Conservation (phyloP, 306 rosid genomes). For the Cucumis hystrix region DNA sequence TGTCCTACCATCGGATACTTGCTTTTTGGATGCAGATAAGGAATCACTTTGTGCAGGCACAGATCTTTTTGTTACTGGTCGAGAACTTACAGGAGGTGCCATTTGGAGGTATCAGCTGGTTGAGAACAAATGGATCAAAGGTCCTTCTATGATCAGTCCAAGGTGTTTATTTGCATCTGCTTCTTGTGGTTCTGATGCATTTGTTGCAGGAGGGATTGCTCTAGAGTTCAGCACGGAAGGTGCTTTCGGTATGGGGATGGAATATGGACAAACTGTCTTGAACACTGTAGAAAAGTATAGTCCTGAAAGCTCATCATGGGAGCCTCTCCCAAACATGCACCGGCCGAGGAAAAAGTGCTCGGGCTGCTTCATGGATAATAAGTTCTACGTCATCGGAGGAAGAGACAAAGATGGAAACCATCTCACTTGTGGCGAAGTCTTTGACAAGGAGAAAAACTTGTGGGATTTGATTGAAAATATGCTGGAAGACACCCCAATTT, state of each 20-base stretch:
- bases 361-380: conserved; percentile 65
- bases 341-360: conserved; percentile 42
- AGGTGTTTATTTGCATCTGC: conserved; percentile 78
- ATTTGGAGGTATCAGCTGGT: conserved; percentile 47
- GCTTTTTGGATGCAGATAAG: conserved; percentile 40
- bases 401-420: conserved; percentile 28
- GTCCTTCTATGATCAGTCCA: conserved; percentile 58
- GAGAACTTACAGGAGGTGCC: conserved; percentile 38
- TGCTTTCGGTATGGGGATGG: conserved; percentile 14
- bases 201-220: conserved; percentile 57
- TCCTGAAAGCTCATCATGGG: conserved; percentile 37
- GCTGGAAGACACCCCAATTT: conserved; percentile 25
- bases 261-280: conserved; percentile 15
- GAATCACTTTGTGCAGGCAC: conserved; percentile 77
- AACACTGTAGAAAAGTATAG: conserved; percentile 59
- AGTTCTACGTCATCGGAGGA: conserved; percentile 71
- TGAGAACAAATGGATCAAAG: conserved; percentile 45
- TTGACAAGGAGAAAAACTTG: conserved; percentile 28
- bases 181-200: conserved; percentile 43
- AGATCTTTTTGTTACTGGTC: conserved; percentile 59
- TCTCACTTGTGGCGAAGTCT: conserved; percentile 52
- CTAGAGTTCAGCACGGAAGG: conserved; percentile 3
- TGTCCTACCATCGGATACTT: conserved; percentile 32
- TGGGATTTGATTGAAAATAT: conserved; percentile 57
- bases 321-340: conserved; percentile 52